A percentile compares a stretch with the other conserved stretches of the same genome.
Conservation (phyloP, 129 eudicot species). For the Artemisia argyi region DNA sequence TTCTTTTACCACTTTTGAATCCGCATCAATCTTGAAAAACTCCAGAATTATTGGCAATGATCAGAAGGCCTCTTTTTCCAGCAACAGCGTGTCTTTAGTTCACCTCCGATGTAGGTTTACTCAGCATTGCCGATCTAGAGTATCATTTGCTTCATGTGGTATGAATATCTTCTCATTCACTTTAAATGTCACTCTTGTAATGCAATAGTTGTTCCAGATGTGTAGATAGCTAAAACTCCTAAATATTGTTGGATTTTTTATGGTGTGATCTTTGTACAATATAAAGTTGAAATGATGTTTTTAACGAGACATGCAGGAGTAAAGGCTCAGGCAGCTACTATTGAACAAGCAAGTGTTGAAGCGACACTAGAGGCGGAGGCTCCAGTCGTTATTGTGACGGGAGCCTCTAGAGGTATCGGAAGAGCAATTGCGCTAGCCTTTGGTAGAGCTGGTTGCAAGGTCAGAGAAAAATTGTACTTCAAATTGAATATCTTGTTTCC, state of each 20-base stretch:
- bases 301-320: conserved; percentile 20
- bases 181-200: background rate
- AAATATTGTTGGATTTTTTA: background rate
- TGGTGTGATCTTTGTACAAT: background rate
- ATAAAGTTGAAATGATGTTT: background rate
- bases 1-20: conserved; percentile 36
- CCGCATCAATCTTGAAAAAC: conserved; percentile 16
- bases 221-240: background rate
- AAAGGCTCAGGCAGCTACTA: conserved; percentile 55
- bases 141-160: conserved; percentile 46
- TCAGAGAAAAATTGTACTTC: conserved; percentile 11
- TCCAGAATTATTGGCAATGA: background rate
- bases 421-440: conserved; percentile 68
- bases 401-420: conserved; percentile 97
- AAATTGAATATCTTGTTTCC: background rate
- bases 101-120: conserved; percentile 15
- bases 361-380: conserved; percentile 50
- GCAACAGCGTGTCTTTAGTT: conserved; percentile 20
- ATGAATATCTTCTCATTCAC: background rate
- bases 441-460: conserved; percentile 93
- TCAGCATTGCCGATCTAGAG: conserved; percentile 29
- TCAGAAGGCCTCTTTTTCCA: conserved; percentile 23
- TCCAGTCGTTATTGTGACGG: conserved; percentile 90
- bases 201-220: background rate
- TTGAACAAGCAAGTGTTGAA: conserved; percentile 38